Conservation (phyloP, 2,329 filamentous ascomycete genomes). For the Alternaria viburni region DNA sequence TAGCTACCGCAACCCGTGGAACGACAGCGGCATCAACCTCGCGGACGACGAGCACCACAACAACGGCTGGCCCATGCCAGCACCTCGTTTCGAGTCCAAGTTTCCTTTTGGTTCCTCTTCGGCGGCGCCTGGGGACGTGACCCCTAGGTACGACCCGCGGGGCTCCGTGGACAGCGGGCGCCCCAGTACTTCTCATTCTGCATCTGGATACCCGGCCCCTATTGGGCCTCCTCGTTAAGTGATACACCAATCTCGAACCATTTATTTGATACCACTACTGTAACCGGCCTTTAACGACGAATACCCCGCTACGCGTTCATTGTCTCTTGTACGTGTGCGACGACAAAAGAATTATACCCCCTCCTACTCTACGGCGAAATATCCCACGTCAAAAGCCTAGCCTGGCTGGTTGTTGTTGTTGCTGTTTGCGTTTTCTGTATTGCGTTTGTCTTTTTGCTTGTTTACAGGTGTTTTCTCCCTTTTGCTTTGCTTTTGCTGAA, state of each 20-base stretch:
- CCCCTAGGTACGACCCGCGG: conserved; percentile 81
- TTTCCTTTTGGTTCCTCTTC: conserved; percentile 64
- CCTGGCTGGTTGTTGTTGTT: conserved; percentile 39
- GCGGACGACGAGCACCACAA: conserved; percentile 73
- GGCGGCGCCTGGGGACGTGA: conserved; percentile 74
- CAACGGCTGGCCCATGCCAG: conserved; percentile 49
- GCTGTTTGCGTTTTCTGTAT: conserved; percentile 26
- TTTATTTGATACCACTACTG: conserved; percentile 38
- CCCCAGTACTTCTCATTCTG: conserved; percentile 93
- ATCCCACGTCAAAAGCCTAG: conserved; percentile 41
- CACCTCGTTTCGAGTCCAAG: conserved; percentile 61
- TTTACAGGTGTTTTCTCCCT: conserved; percentile 19
- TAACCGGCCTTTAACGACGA: conserved; percentile 46
- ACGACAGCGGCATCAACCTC: conserved; percentile 94
- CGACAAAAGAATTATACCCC: conserved; percentile 53
- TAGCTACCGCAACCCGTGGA: conserved; percentile 97
- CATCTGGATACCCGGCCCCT: conserved; percentile 94
- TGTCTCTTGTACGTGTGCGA: conserved; percentile 38
- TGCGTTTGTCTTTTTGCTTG: conserved; percentile 18
- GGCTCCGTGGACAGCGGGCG: conserved; percentile 90
- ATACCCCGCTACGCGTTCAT: conserved; percentile 42
- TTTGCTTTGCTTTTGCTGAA: conserved; percentile 34
- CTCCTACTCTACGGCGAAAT: conserved; percentile 39
- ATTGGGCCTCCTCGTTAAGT: conserved; percentile 88
- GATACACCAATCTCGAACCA: conserved; percentile 41